phyloP scores from a whole-genome alignment of 2,329 filamentous ascomycete genomes.

The Coniella vitis region DNA sequence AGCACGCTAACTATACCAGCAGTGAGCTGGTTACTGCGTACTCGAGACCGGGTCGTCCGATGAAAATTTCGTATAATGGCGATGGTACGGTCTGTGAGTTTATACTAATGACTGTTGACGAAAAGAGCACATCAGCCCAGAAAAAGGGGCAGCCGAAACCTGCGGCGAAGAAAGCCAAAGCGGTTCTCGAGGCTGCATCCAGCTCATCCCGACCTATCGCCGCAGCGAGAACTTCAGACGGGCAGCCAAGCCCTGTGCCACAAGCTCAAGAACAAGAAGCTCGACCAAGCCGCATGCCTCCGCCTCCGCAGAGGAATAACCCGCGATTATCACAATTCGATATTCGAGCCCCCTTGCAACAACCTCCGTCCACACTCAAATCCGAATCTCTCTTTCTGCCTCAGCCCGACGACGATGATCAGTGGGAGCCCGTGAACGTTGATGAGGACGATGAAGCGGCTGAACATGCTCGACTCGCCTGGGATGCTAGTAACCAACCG shows the following conservation, averaged over 20 bases:
- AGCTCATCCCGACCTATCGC: constrained; percentile 32
- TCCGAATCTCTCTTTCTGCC: constrained; percentile 66
- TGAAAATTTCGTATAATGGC: constrained; percentile 64
- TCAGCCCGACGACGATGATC: constrained; percentile 56
- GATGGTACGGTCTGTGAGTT: constrained; percentile 69
- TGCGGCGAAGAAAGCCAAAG: constrained; percentile 34
- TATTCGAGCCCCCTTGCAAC: constrained; percentile 25
- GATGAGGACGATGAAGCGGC: constrained; percentile 53
- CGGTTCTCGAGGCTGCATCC: constrained; percentile 41
- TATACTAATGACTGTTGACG: constrained; percentile 75
- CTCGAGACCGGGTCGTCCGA: constrained; percentile 62
- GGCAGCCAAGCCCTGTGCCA: constrained; percentile 17
- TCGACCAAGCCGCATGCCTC: constrained; percentile 9
- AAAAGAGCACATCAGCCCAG: constrained; percentile 43
- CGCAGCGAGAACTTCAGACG: constrained; percentile 23
- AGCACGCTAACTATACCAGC: constrained; percentile 64
- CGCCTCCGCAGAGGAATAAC: constrained; percentile 28
- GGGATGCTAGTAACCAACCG: constrained; percentile 62
- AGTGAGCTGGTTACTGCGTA: constrained; percentile 63
- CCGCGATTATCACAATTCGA: constrained; percentile 27
- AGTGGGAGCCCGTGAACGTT: constrained; percentile 62
- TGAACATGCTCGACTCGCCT: constrained; percentile 62
- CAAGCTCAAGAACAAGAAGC: constrained; percentile 3
- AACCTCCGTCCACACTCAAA: constrained; percentile 50
- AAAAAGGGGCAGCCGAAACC: constrained; percentile 37